Conservation (phyloP, 176 grass and related monocot species). For the Saccharum officinarum region DNA sequence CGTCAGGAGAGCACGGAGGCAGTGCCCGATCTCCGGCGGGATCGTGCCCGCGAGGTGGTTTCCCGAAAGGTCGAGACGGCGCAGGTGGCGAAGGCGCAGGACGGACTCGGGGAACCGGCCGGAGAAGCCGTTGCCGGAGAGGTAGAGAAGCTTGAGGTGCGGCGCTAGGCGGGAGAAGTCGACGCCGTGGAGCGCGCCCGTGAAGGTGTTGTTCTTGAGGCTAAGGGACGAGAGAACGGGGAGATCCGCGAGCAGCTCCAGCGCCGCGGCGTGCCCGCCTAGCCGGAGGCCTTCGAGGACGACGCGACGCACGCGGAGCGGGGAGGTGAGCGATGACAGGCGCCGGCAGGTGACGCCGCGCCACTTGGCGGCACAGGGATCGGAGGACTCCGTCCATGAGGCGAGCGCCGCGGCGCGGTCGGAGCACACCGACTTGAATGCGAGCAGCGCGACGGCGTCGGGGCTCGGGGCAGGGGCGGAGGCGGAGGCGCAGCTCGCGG, state of each 20-base stretch:
- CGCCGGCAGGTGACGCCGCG: slow-evolving; percentile 57
- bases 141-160: slow-evolving; percentile 90
- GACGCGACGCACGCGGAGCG: slow-evolving; percentile 48
- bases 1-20: slow-evolving; percentile 64
- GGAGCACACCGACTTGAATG: slow-evolving; percentile 68
- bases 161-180: slow-evolving; percentile 57
- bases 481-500: background rate
- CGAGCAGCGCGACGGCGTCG: slow-evolving; percentile 55
- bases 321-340: background rate
- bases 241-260: slow-evolving; percentile 52
- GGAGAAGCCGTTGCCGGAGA: slow-evolving; percentile 78
- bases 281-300: slow-evolving; percentile 77
- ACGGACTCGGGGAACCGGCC: slow-evolving; percentile 65
- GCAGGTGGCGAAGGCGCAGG: slow-evolving; percentile 73
- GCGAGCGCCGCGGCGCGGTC: slow-evolving; percentile 38
- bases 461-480: background rate
- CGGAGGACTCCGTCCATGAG: slow-evolving; percentile 53
- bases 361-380: slow-evolving; percentile 68
- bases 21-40: slow-evolving; percentile 62
- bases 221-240: slow-evolving; percentile 67
- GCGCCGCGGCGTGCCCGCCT: slow-evolving; percentile 37
- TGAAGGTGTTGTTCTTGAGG: slow-evolving; percentile 83
- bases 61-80: slow-evolving; percentile 66
- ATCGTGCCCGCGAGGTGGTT: slow-evolving; percentile 55
- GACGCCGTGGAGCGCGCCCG: slow-evolving; percentile 43